Evolutionary conservation across 2,329 filamentous ascomycete genomes (phyloP), one percentile per base, ranked within the genome.

Genomic region (Aspergillus nomiae): DNA sequence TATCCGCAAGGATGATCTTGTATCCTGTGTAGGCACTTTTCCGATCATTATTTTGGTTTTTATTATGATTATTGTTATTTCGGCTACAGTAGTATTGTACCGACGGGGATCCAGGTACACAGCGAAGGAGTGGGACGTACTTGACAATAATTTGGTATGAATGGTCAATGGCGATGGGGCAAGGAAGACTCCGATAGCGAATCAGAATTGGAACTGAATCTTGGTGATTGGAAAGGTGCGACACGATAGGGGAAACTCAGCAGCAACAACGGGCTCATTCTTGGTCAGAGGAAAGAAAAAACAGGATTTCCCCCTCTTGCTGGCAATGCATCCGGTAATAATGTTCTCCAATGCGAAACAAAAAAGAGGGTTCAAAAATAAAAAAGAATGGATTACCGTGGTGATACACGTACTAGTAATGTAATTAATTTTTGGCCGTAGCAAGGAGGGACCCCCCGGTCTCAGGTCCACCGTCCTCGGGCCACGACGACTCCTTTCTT

Each of bases 401-500:
- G 60, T 51, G 30, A 50, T 50, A 45, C 26, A 26, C 11, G 43
- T 46, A 58, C 41, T 46, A 24, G 56, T 34, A 50, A 50, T 10
- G n/a, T 30, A 46, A 61, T 54, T 48, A 28, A 48, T 41, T 41
- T 41, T 41, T 50, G 66, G 67, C 63, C 58, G 34, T 66, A 58
- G 65, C 63, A 69, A 67, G 67, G 61, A 68, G 62, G 64, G 12
- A 38, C 55, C 53, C 57, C 68, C 64, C 60, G 55, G 41, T 54
- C 53, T 59, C 65, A 61, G 69, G 64, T 70, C 73, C 70, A 74
- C 71, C 60, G 53, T 53, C 57, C 62, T 63, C 60, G 64, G 66
- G 65, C 63, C 67, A 63, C 70, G 65, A 63, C 70, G 65, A 71
- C 72, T 73, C 73, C 71, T 74, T 75, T 74, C 65, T 68, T 68